Conservation (phyloP, 2,329 filamentous ascomycete species). For the Fusarium sp. region DNA sequence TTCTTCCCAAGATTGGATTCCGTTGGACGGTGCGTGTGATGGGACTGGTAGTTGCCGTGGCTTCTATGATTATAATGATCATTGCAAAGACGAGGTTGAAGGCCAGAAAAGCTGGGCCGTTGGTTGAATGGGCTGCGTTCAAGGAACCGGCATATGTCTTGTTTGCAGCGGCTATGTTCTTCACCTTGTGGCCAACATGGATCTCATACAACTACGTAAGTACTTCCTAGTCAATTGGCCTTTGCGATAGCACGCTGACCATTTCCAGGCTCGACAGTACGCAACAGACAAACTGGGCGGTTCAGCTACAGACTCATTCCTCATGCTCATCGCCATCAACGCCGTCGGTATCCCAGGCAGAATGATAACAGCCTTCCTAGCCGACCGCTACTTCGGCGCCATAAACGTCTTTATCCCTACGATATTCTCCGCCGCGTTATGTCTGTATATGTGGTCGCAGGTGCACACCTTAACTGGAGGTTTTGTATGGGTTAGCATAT, state of each 20-base stretch:
- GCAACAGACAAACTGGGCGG: constrained; percentile 59
- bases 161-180: constrained; percentile 54
- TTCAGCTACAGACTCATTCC: constrained; percentile 65
- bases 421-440: constrained; percentile 61
- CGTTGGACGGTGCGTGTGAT: constrained; percentile 74
- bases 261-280: constrained; percentile 54
- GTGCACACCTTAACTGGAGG: constrained; percentile 54
- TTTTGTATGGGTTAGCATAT: constrained; percentile 73
- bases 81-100: constrained; percentile 64
- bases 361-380: constrained; percentile 66
- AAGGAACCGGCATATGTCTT: constrained; percentile 60
- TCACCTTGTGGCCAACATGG: constrained; percentile 63
- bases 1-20: constrained; percentile 72
- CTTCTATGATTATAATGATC: constrained; percentile 54
- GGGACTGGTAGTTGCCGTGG: constrained; percentile 69
- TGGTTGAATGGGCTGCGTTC: constrained; percentile 66
- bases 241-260: background rate
- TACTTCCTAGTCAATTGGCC: background rate
- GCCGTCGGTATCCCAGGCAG: constrained; percentile 69
- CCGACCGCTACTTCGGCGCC: constrained; percentile 66
- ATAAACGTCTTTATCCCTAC: constrained; percentile 68
- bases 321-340: constrained; percentile 71
- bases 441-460: constrained; percentile 66
- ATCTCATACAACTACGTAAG: constrained; percentile 63
- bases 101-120: constrained; percentile 62